Evolutionary conservation across 2,329 filamentous ascomycete genomes (phyloP), one percentile per base, ranked within the genome.

Genomic region (Chrysoporthe cubensis): DNA sequence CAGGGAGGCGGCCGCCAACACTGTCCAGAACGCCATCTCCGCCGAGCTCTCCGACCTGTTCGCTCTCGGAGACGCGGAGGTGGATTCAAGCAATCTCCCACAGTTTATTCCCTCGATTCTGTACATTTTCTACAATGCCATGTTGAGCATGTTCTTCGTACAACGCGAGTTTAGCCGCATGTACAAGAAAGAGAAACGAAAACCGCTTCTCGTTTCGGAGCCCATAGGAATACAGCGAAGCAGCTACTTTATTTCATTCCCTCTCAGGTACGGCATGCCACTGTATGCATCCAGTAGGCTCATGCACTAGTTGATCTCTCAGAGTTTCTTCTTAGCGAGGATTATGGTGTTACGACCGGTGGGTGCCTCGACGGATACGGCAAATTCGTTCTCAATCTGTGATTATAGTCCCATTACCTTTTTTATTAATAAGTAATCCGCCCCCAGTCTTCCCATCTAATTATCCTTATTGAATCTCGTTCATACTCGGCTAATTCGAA

Each of bases 261-360:
- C 83, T 1, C 79, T 80, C 48, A 75, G 75, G 18, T 86, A 82
- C 65, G 78, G 77, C 0, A 63, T 84, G 0, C 79, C 82, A 0
- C 71, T 84, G 1, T 73, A 80, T 1, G 67, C 72, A 0, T 69
- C 72, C 1, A 78, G 76, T 1, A 76, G 73, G 0, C 4, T 82
- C 1, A 73, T 85, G 64, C 83, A 85, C 70, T 86, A 82, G 83
- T 74, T 85, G 5, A 75, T 83, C 3, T 85, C 83, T 0, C 81
- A 83, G 67, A 79, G 78, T 56, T 68, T 84, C 1, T 85, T 83
- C 72, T 70, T 84, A 0, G 79, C 79, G 0, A 74, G 78, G 3
- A 78, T 82, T 26, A 74, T 73, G 1, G 76, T 75, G 1, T 9
- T 78, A 46, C 9, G 57, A 2, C 71, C 73, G 1, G 66, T 72